Evolutionary conservation across 2,329 filamentous ascomycete species (phyloP).

Genomic region (Alternaria novae-zelandiae): DNA sequence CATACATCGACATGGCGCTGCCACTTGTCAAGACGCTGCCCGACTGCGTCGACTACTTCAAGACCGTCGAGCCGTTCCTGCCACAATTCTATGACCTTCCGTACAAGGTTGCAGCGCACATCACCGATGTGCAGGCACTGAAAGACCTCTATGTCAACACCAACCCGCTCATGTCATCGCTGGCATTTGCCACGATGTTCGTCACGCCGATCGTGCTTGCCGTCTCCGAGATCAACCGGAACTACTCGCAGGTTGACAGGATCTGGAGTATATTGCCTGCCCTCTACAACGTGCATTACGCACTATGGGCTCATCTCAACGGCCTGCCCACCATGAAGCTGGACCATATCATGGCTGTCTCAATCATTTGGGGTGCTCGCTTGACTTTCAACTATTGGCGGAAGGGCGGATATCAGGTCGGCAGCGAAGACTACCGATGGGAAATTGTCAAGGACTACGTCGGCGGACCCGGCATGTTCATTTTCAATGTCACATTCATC

Average conservation of each 20-base stretch:
- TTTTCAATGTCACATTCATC: slow-evolving; percentile 92
- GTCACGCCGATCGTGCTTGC: slow-evolving; percentile 76
- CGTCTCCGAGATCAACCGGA: slow-evolving; percentile 83
- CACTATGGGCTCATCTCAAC: slow-evolving; percentile 78
- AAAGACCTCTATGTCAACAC: slow-evolving; percentile 78
- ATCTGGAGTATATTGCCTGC: slow-evolving; percentile 90
- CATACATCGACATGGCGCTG: slow-evolving; percentile 56
- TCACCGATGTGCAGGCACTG: slow-evolving; percentile 67
- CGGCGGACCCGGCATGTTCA: slow-evolving; percentile 71
- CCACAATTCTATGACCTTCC: slow-evolving; percentile 63
- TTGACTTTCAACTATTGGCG: slow-evolving; percentile 98
- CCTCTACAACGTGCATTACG: slow-evolving; percentile 84
- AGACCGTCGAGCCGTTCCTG: slow-evolving; percentile 78
- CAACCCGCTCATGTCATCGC: slow-evolving; percentile 80
- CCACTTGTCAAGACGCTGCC: slow-evolving; percentile 72
- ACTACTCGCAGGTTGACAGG: slow-evolving; percentile 97
- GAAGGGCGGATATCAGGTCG: slow-evolving; percentile 86
- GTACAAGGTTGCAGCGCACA: slow-evolving; percentile 58
- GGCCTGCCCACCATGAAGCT: slow-evolving; percentile 73
- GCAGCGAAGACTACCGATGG: slow-evolving; percentile 97
- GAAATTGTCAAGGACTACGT: slow-evolving; percentile 72
- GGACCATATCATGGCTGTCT: slow-evolving; percentile 74
- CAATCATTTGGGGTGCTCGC: slow-evolving; percentile 82
- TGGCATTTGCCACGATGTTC: slow-evolving; percentile 72
- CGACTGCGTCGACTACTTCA: slow-evolving; percentile 78